A percentile compares a stretch with the other conserved stretches of the same genome.
Conservation (phyloP, 164 flowering plant species). For the Annona cherimola region DNA sequence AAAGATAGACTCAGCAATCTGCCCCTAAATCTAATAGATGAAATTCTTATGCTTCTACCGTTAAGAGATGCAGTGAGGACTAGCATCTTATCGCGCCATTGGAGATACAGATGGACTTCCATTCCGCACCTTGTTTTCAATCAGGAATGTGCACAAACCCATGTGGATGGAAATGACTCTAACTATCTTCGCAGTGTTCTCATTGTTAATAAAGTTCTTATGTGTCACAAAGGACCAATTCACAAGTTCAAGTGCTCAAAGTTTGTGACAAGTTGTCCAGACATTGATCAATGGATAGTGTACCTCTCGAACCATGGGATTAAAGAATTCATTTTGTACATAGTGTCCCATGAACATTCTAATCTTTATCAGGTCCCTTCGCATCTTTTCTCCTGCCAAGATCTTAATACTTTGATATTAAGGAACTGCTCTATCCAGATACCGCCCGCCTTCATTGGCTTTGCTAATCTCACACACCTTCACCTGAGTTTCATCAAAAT, state of each 20-base stretch:
- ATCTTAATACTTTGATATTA: neutral
- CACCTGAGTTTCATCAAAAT: neutral
- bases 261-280: neutral
- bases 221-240: neutral
- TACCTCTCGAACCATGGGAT: neutral
- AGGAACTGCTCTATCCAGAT: neutral
- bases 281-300: neutral
- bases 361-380: neutral
- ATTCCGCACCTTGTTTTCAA: slow-evolving; percentile 1
- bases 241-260: neutral
- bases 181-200: neutral
- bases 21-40: neutral
- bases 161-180: neutral
- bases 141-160: neutral
- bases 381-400: slow-evolving; percentile 1
- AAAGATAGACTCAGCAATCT: neutral
- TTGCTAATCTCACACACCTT: neutral
- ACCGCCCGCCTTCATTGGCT: neutral
- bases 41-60: slow-evolving; percentile 2
- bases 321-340: neutral
- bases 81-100: neutral
- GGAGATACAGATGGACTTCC: slow-evolving; percentile 4
- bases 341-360: neutral
- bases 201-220: neutral
- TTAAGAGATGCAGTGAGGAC: slow-evolving; percentile 9